phyloP scores from a whole-genome alignment of 164 flowering plant genomes.

The Macadamia integrifolia region DNA sequence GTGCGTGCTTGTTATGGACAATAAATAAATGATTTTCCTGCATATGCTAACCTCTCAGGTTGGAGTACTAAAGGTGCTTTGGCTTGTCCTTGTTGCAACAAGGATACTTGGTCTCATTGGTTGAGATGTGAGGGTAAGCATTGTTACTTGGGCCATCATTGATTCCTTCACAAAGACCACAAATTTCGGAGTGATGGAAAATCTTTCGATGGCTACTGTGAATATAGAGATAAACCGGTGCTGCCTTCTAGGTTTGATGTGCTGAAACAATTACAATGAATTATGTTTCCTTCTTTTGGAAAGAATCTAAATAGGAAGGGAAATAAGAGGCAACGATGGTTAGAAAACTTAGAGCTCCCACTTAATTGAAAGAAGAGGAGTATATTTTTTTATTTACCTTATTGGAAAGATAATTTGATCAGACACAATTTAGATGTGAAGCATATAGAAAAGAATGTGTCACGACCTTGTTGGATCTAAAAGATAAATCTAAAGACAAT shows the following conservation, averaged over 20 bases:
- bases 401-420: not conserved
- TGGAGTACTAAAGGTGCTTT: too few species aligned
- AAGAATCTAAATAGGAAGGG: too few species aligned
- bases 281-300: too few species aligned
- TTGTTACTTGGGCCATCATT: constrained; percentile 12
- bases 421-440: not conserved
- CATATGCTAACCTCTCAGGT: too few species aligned
- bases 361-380: not conserved
- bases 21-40: too few species aligned
- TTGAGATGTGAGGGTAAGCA: constrained; percentile 5
- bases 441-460: not conserved
- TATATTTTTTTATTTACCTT: not conserved
- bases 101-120: not conserved
- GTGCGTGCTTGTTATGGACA: too few species aligned
- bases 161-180: constrained; percentile 2
- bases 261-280: not conserved
- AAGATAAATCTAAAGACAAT: not conserved
- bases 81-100: not conserved
- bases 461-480: too few species aligned
- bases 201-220: constrained; percentile 8
- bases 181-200: not conserved
- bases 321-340: too few species aligned
- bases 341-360: too few species aligned
- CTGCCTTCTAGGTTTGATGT: not conserved
- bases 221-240: not conserved